phyloP scores from a whole-genome alignment of 2,329 filamentous ascomycete species.

The Colletotrichum tanaceti region DNA sequence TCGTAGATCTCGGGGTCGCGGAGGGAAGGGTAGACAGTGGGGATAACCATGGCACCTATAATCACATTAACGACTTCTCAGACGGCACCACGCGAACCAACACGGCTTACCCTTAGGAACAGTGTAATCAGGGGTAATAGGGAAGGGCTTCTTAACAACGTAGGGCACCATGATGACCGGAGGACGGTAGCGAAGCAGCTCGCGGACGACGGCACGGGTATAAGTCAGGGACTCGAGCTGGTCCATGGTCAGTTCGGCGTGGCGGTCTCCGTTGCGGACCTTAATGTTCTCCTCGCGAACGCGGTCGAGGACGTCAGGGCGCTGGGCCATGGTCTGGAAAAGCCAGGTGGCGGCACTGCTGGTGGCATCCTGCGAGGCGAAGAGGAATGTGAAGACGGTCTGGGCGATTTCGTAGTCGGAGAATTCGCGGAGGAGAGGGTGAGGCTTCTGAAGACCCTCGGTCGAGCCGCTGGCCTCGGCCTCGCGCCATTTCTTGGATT shows the following conservation, averaged over 20 bases:
- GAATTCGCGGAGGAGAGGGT: slow-evolving; percentile 85
- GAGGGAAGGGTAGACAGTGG: slow-evolving; percentile 88
- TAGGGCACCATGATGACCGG: slow-evolving; percentile 98
- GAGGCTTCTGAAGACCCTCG: slow-evolving; percentile 81
- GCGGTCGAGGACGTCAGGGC: slow-evolving; percentile 90
- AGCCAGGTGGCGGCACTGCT: slow-evolving; percentile 94
- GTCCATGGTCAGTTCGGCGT: slow-evolving; percentile 80
- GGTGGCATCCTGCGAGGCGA: slow-evolving; percentile 97
- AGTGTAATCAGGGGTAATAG: slow-evolving; percentile 88
- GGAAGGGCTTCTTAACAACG: slow-evolving; percentile 93
- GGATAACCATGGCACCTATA: slow-evolving; percentile 88
- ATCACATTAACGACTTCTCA: slow-evolving; percentile 11
- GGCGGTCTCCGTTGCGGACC: slow-evolving; percentile 78
- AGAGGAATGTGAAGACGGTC: slow-evolving; percentile 95
- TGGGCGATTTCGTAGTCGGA: slow-evolving; percentile 91
- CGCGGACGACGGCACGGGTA: slow-evolving; percentile 90
- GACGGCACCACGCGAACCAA: neutral
- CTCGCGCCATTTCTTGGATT: slow-evolving; percentile 84
- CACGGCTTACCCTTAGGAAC: slow-evolving; percentile 78
- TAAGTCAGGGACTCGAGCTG: slow-evolving; percentile 89
- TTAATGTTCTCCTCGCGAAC: slow-evolving; percentile 90
- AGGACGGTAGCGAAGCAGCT: slow-evolving; percentile 92
- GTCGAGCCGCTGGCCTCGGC: slow-evolving; percentile 78
- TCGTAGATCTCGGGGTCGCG: slow-evolving; percentile 94
- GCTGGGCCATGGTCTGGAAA: slow-evolving; percentile 93